Evolutionary conservation across 2,329 filamentous ascomycete species (phyloP).

Genomic region (Fusarium praegraminearum): DNA sequence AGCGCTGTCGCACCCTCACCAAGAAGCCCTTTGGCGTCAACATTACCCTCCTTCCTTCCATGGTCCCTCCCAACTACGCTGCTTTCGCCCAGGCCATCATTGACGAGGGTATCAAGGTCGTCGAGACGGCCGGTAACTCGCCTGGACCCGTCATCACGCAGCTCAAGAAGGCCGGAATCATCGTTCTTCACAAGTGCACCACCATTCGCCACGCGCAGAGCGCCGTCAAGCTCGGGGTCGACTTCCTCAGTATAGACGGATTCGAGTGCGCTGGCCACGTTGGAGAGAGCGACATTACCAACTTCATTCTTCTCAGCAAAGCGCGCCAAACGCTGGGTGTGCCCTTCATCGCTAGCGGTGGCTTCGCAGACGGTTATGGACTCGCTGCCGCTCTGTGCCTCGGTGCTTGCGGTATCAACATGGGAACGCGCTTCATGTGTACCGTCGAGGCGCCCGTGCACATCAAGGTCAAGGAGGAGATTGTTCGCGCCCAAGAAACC

Average conservation of each 20-base stretch:
- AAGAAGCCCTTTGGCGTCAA: slow-evolving; percentile 90
- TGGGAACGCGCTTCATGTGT: slow-evolving; percentile 98
- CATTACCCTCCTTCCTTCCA: slow-evolving; percentile 89
- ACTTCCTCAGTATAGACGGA: slow-evolving; percentile 96
- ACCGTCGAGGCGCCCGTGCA: slow-evolving; percentile 95
- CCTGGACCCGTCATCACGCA: slow-evolving; percentile 91
- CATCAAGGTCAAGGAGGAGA: slow-evolving; percentile 91
- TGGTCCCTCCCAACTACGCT: slow-evolving; percentile 90
- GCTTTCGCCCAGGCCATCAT: slow-evolving; percentile 94
- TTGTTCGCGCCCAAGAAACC: slow-evolving; percentile 88
- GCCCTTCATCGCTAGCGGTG: slow-evolving; percentile 95
- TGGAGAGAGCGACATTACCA: slow-evolving; percentile 87
- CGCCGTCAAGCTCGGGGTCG: slow-evolving; percentile 92
- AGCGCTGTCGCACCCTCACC: slow-evolving; percentile 83
- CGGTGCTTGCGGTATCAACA: slow-evolving; percentile 95
- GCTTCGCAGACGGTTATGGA: slow-evolving; percentile 94
- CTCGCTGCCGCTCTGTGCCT: slow-evolving; percentile 90
- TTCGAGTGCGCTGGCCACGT: slow-evolving; percentile 97
- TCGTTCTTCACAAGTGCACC: slow-evolving; percentile 96
- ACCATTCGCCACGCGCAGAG: slow-evolving; percentile 93
- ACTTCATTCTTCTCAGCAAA: slow-evolving; percentile 87
- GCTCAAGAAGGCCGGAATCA: slow-evolving; percentile 83
- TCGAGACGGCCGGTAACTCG: slow-evolving; percentile 90
- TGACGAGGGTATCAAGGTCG: slow-evolving; percentile 90
- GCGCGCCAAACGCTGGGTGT: slow-evolving; percentile 86